These are phyloP conservation scores for Aureobasidium zeae DNA, from an alignment of 2,329 filamentous ascomycete genomes.

Conservation along the genomic window DNA sequence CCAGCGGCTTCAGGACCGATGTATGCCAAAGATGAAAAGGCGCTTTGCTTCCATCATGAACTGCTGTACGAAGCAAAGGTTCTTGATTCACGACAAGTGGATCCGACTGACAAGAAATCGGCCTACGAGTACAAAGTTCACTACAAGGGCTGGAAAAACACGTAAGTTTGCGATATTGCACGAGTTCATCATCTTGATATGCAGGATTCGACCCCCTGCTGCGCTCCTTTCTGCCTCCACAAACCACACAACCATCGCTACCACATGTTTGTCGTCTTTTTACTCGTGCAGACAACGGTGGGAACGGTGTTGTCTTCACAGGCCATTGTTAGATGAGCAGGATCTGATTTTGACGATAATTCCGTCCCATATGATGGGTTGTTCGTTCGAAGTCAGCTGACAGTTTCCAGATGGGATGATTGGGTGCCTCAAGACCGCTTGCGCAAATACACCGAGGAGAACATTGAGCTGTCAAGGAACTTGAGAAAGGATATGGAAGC, in stretches of 20 bases:
- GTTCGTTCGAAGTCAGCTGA: conserved; percentile 16
- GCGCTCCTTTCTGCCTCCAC: neutral
- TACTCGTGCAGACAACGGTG: too few relatives aligned
- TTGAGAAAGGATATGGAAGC: conserved; percentile 59
- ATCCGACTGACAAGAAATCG: conserved; percentile 57
- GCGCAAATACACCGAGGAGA: conserved; percentile 89
- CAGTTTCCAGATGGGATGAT: conserved; percentile 70
- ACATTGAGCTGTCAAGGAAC: conserved; percentile 75
- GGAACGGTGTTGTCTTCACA: too few relatives aligned
- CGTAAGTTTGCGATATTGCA: conserved; percentile 44
- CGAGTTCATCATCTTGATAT: neutral
- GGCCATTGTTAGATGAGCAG: neutral
- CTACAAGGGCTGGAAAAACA: conserved; percentile 99
- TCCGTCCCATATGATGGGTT: neutral
- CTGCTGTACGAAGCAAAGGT: conserved; percentile 97
- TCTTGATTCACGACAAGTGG: conserved; percentile 61
- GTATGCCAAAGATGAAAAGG: conserved; percentile 72
- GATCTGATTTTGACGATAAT: neutral
- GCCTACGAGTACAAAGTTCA: conserved; percentile 85
- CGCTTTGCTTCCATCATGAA: conserved; percentile 94
- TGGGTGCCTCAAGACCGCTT: conserved; percentile 93
- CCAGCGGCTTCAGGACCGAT: conserved; percentile 43
- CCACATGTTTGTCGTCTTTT: too few relatives aligned
- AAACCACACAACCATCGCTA: neutral
- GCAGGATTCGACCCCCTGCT: neutral